Evolutionary conservation across 2,329 filamentous ascomycete genomes (phyloP).

Genomic region (Penicillium brasilianum): DNA sequence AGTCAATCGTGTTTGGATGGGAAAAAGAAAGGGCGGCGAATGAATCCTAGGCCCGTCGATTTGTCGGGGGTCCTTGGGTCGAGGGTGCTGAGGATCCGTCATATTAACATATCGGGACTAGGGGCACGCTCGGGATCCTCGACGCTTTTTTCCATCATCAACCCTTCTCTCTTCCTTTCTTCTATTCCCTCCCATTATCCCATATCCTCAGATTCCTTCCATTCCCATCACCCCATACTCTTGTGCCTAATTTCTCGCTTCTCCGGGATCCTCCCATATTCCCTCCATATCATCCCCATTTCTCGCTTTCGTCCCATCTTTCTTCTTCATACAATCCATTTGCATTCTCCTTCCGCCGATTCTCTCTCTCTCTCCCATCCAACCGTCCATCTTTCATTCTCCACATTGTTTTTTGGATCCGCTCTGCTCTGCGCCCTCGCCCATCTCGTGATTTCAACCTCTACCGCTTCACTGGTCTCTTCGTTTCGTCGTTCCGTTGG

Average conservation of each 20-base stretch:
- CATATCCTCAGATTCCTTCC: background rate
- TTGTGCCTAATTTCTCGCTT: background rate
- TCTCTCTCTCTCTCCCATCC: conserved; percentile 12
- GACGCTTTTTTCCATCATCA: conserved; percentile 31
- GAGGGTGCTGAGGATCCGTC: conserved; percentile 43
- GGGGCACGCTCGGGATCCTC: conserved; percentile 44
- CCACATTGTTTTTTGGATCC: conserved; percentile 29
- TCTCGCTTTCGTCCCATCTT: conserved; percentile 30
- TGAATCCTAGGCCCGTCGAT: conserved; percentile 13
- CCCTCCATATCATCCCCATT: conserved; percentile 8
- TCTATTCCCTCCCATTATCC: conserved; percentile 13
- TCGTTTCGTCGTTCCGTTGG: background rate
- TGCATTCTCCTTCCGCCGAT: conserved; percentile 20
- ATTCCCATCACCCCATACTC: background rate
- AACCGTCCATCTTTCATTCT: conserved; percentile 20
- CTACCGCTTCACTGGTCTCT: background rate
- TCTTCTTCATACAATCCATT: conserved; percentile 14
- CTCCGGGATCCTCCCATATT: background rate
- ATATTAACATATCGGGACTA: conserved; percentile 50
- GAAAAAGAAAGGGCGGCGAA: background rate
- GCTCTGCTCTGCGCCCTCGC: conserved; percentile 25
- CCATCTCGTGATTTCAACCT: conserved; percentile 13
- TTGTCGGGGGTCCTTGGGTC: conserved; percentile 35
- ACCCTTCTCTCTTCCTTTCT: conserved; percentile 24
- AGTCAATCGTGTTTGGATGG: background rate